These are phyloP conservation scores for Botryotinia calthae DNA, from an alignment of 2,329 filamentous ascomycete genomes.

Conservation along the genomic window DNA sequence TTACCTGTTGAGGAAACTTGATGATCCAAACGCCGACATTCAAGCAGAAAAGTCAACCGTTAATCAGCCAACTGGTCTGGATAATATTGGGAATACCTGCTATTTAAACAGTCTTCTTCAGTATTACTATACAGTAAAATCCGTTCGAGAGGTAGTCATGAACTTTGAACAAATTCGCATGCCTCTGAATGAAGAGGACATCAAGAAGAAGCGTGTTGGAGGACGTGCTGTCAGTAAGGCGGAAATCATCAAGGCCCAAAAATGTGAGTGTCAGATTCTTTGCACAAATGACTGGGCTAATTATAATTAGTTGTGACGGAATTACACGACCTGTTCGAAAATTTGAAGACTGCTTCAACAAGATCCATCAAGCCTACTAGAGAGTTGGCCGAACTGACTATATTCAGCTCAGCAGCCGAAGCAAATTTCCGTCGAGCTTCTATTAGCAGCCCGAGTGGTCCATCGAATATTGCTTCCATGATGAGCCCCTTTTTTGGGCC, in stretches of 20 bases:
- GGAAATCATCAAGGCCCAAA: slow-evolving; percentile 61
- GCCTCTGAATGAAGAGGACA: slow-evolving; percentile 59
- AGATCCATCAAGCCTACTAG: slow-evolving; percentile 68
- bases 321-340: slow-evolving; percentile 66
- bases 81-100: slow-evolving; percentile 96
- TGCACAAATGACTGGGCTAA: not conserved
- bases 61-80: slow-evolving; percentile 76
- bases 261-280: slow-evolving; percentile 58
- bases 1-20: slow-evolving; percentile 38
- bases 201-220: slow-evolving; percentile 71
- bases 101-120: slow-evolving; percentile 96
- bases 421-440: slow-evolving; percentile 50
- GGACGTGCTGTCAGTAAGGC: slow-evolving; percentile 61
- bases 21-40: slow-evolving; percentile 38
- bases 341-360: slow-evolving; percentile 63
- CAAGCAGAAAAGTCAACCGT: slow-evolving; percentile 32
- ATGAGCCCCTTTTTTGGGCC: slow-evolving; percentile 34
- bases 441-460: slow-evolving; percentile 40
- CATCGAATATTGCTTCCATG: slow-evolving; percentile 31
- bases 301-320: slow-evolving; percentile 65
- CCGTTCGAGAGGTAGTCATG: slow-evolving; percentile 76
- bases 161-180: slow-evolving; percentile 71
- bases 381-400: slow-evolving; percentile 75
- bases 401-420: slow-evolving; percentile 60
- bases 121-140: slow-evolving; percentile 86